These are phyloP conservation scores for Cryptosporidium viatorum DNA, from an alignment of 169 alveolate genomes.

Conservation along the genomic window DNA sequence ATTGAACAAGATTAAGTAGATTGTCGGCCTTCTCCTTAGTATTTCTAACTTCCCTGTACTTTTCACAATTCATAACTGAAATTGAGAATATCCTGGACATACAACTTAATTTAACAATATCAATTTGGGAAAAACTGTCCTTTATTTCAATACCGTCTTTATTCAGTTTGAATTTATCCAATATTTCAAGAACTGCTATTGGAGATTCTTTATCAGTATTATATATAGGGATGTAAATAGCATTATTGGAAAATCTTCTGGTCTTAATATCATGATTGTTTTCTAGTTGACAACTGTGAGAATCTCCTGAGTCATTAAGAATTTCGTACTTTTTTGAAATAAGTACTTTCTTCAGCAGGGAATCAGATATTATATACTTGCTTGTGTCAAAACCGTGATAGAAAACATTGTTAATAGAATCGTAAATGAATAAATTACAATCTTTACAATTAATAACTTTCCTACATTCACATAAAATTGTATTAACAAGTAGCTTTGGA, in stretches of 20 bases:
- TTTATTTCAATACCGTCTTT: background rate
- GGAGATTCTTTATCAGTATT: constrained; percentile 5
- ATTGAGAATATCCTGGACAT: constrained; percentile 31
- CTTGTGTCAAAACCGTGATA: constrained; percentile 61
- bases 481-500: constrained; percentile 23
- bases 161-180: constrained; percentile 25
- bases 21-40: constrained; percentile 69
- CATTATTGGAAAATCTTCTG: constrained; percentile 1
- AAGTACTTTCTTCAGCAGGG: constrained; percentile 24
- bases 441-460: constrained; percentile 43
- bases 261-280: background rate
- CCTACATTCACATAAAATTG: constrained; percentile 19
- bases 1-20: constrained; percentile 55
- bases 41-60: constrained; percentile 53
- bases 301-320: constrained; percentile 2
- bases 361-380: constrained; percentile 16
- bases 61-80: constrained; percentile 53
- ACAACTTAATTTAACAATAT: constrained; percentile 3
- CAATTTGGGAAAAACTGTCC: constrained; percentile 15
- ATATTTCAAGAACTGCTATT: constrained; percentile 54
- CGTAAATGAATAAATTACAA: constrained; percentile 59
- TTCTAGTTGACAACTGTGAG: background rate
- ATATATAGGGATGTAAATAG: constrained; percentile 32
- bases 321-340: constrained; percentile 13
- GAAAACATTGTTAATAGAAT: constrained; percentile 39